A percentile compares a stretch with the other conserved stretches of the same genome.
phyloP scores from a whole-genome alignment of 768 basidiomycete genomes.

The Termitomyces sp. region DNA sequence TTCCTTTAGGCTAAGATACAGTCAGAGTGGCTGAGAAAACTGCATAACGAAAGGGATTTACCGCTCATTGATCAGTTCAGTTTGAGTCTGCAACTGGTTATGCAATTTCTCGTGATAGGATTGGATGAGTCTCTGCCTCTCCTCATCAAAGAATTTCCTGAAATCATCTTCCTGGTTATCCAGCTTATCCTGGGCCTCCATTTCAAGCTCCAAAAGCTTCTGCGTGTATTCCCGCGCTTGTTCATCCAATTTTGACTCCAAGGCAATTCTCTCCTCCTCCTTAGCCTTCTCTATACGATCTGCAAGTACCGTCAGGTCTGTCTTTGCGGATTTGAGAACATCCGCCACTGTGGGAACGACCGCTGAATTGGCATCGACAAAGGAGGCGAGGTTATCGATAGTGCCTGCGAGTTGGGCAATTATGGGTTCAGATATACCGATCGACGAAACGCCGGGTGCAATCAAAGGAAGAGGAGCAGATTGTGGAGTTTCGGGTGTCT shows the following conservation, averaged over 20 bases:
- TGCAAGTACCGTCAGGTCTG: constrained; percentile 74
- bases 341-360: constrained; percentile 62
- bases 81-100: constrained; percentile 79
- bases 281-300: constrained; percentile 73
- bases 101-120: constrained; percentile 85
- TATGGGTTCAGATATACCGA: constrained; percentile 80
- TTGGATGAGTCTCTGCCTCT: constrained; percentile 64
- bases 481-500: constrained; percentile 17
- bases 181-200: constrained; percentile 80
- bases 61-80: constrained; percentile 94
- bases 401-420: constrained; percentile 87
- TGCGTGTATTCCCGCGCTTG: constrained; percentile 80
- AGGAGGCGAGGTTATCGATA: constrained; percentile 87
- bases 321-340: constrained; percentile 76
- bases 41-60: constrained; percentile 25
- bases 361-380: constrained; percentile 68
- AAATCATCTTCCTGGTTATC: constrained; percentile 84
- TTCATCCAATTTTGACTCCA: constrained; percentile 66
- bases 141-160: constrained; percentile 73
- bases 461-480: constrained; percentile 63
- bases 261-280: constrained; percentile 66
- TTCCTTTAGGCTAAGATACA: constrained; percentile 66
- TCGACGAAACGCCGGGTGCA: constrained; percentile 71
- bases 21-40: not conserved
- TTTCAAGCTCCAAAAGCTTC: constrained; percentile 77